phyloP scores from a whole-genome alignment of 83 land plant species.

The Diphasiastrum complanatum region DNA sequence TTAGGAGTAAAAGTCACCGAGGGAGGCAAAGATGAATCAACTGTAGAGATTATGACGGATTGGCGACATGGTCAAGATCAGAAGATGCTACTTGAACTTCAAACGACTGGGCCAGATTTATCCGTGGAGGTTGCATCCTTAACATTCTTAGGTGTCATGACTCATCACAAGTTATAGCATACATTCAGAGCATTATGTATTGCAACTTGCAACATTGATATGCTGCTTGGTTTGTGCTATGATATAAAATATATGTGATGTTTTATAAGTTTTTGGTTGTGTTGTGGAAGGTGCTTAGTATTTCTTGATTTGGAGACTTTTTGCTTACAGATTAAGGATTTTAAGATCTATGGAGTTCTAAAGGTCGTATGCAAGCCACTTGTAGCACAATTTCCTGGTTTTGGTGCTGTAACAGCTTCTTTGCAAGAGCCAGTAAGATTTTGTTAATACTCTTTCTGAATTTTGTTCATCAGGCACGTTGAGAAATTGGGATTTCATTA shows the following conservation, averaged over 20 bases:
- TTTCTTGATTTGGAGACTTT: not conserved
- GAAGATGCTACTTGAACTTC: conserved; percentile 16
- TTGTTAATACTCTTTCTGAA: not conserved
- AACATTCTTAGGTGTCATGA: not conserved
- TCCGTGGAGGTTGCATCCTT: conserved; percentile 20
- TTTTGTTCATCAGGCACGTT: not conserved
- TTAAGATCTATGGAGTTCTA: conserved; percentile 18
- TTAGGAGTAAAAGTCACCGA: conserved; percentile 28
- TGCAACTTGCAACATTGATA: no score
- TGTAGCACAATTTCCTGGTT: conserved; percentile 30
- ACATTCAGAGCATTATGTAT: not conserved
- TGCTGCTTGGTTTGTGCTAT: no score
- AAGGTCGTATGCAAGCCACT: conserved; percentile 39
- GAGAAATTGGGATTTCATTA: not conserved
- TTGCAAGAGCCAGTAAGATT: conserved; percentile 30
- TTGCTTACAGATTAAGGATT: conserved; percentile 27
- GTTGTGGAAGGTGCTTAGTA: not conserved
- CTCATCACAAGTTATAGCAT: not conserved
- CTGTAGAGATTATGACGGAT: conserved; percentile 22
- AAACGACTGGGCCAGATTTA: conserved; percentile 32
- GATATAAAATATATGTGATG: not conserved
- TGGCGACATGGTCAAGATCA: conserved; percentile 31
- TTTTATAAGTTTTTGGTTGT: not conserved
- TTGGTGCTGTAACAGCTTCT: conserved; percentile 38
- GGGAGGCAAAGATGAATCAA: conserved; percentile 28